phyloP scores from a whole-genome alignment of 2,329 filamentous ascomycete species.

The Aureobasidium sp. region DNA sequence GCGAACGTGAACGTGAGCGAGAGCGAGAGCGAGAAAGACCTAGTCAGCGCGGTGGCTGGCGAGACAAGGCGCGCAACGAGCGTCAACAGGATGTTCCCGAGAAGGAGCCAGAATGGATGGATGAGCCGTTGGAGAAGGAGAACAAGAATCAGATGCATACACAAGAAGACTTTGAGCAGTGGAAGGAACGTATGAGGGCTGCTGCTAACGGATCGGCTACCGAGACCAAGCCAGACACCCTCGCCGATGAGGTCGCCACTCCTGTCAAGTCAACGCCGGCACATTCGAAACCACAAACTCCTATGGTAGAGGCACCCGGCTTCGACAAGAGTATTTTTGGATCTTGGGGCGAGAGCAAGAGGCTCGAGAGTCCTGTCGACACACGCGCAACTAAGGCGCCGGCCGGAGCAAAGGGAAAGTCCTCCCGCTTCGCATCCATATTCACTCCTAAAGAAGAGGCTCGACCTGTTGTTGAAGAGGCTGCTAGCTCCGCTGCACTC shows the following conservation, averaged over 20 bases:
- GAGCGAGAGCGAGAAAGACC: conserved; percentile 38
- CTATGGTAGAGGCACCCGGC: conserved; percentile 55
- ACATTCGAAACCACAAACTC: conserved; percentile 46
- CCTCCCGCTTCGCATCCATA: conserved; percentile 81
- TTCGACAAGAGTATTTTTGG: conserved; percentile 70
- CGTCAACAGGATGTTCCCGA: conserved; percentile 54
- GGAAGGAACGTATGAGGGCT: conserved; percentile 85
- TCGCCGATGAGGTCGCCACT: conserved; percentile 17
- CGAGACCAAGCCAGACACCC: conserved; percentile 26
- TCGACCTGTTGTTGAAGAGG: conserved; percentile 18
- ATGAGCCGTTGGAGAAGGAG: conserved; percentile 47
- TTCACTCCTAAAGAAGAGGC: conserved; percentile 36
- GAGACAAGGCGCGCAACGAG: conserved; percentile 43
- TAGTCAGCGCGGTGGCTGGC: conserved; percentile 57
- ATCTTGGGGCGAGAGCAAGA: conserved; percentile 47
- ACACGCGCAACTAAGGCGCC: conserved; percentile 23
- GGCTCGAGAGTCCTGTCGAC: conserved; percentile 35
- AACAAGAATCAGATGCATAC: conserved; percentile 72
- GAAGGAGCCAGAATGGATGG: conserved; percentile 87
- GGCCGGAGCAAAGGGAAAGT: conserved; percentile 53
- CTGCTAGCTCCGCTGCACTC: conserved; percentile 6
- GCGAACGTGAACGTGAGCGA: conserved; percentile 50
- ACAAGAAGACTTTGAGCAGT: conserved; percentile 86
- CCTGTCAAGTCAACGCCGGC: conserved; percentile 18
- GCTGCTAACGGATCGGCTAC: conserved; percentile 34